Evolutionary conservation across 2,329 filamentous ascomycete species (phyloP), one percentile per base, ranked within the genome.

Genomic region (Talaromyces sp.): DNA sequence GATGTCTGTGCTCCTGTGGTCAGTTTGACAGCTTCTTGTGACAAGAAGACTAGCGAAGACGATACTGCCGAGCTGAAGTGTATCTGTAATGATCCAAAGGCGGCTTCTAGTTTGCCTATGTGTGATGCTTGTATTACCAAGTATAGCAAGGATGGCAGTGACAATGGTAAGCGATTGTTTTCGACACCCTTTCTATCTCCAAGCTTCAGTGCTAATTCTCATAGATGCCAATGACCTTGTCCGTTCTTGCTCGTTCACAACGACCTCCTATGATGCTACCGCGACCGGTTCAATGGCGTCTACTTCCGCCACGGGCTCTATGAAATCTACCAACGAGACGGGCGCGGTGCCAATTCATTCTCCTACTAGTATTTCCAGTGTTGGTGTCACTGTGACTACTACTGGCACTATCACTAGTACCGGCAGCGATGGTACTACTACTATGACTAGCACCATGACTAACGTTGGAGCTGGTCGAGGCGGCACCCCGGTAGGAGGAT

Each of bases 191-290:
- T 17, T 4, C 9, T 19, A 8, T 41, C 37, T 4, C 14, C 20
- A n/a, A 45, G 16, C 29, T 24, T 20, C 13, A 20, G 3, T 14
- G 17, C 20, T 51, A 11, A 36, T 17, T 10, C 47, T 6, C 22
- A 8, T 37, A 55, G 45, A 52, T 49, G 53, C 49, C 24, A 55
- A 52, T 42, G 49, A 52, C n/a, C 53, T 52, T 37, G 53, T 55
- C 35, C 48, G 44, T 4, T 51, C 44, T 17, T 55, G 53, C 37
- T 55, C 45, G 19, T 49, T 52, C 19, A 49, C 53, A 10, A 52
- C 48, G 16, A 52, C 53, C 8, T 24, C 37, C 4, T 43, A 24
- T n/a, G 27, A 20, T 19, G 17, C 44, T 5, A 47, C 29, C 14
- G 19, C 40, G 10, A 52, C 53, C 14, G 11, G 17, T 19, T 46